Evolutionary conservation across 2,329 filamentous ascomycete genomes (phyloP), one percentile per base, ranked within the genome.

Genomic region (Xylariaceae sp.): DNA sequence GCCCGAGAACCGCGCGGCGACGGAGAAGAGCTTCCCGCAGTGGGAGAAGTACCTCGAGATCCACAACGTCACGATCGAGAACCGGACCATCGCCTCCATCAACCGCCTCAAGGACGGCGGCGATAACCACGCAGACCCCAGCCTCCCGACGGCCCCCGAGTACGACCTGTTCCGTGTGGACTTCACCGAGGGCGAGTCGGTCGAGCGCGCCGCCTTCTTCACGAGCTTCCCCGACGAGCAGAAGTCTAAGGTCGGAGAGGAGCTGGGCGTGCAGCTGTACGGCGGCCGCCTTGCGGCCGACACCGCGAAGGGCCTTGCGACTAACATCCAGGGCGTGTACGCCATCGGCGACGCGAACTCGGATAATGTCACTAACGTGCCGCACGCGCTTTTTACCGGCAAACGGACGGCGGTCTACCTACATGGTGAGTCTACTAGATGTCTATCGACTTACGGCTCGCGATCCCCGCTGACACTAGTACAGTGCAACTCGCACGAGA

Each of bases 301-400:
- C 40, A 37, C 41, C 0, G 56, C 70, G 1, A 73, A 71, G n/a
- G 80, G 78, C 0, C 73, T 82, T 56, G 63, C 73, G 14, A 85
- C 84, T 0, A 86, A 78, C 50, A 64, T 84, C 3, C 65, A 71
- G 0, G 82, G 83, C 1, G 77, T 86, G 0, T 87, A 80, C 62
- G 84, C 81, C 4, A 69, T 87, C 19, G 84, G 85, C 0, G 84
- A 87, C 59, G 79, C 79, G 12, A 87, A 87, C 69, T 79, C 77
- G 29, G 83, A 86, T 50, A 79, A 80, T n/a, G 73, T 75, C 7
- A 86, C 83, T 2, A 87, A 87, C 59, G 79, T 87, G 0, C 83
- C 83, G 0, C 84, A 86, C 59, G 84, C 85, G 0, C 77, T 87
- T 64, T 87, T 75, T 64, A 81, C 74, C 12, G 84, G 83, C 2